Base-by-base conservation (phyloP, 768 basidiomycete genomes). In the Agrocybe chaxingu region DNA sequence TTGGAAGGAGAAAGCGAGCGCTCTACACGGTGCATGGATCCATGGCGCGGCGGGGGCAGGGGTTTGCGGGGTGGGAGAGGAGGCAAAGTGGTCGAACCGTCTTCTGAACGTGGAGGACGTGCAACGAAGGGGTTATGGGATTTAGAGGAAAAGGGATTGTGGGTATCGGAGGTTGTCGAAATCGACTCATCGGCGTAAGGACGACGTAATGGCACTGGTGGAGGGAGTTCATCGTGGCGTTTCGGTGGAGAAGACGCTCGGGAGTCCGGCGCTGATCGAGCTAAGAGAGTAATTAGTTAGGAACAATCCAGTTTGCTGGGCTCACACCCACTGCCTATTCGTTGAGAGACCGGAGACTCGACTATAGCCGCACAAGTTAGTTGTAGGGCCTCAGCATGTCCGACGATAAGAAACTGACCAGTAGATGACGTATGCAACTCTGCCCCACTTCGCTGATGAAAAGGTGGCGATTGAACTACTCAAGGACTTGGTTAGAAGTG, bases 21-120 rank as follows among this genome's bases (percentile, higher is more conserved):
- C 18, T 57, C 55, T 1, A 33, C 18, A 39, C 47, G 45, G 45
- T 47, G 61, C 48, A 12, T 47, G 36, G 42, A 53, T 19, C 52
- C 62, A 54, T 74, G 75, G 1, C 71, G 70, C 0, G 75, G 74
- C 3, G 75, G 74, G 30, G 74, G 60, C 1, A 56, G 52, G 5
- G 70, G 70, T 61, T 80, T 82, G 9, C 80, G 70, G 4, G 81
- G 80, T 0, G 80, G 80, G 4, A 81, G 67, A 1, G 78, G 80
- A 1, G 81, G 80, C 8, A 69, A 51, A 47, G 53, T 66, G n/a
- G 43, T 38, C 3, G 50, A 36, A 19, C 54, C 53, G 41, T 61
- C 58, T 29, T 62, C 57, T 3, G 56, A 60, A 16, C 43, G 37
- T 42, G 53, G 47, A 18, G 52, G 38, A 31, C 50, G 52, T 24